Base-by-base conservation (phyloP, 2,329 filamentous ascomycete species). In the Cadophora malorum region DNA sequence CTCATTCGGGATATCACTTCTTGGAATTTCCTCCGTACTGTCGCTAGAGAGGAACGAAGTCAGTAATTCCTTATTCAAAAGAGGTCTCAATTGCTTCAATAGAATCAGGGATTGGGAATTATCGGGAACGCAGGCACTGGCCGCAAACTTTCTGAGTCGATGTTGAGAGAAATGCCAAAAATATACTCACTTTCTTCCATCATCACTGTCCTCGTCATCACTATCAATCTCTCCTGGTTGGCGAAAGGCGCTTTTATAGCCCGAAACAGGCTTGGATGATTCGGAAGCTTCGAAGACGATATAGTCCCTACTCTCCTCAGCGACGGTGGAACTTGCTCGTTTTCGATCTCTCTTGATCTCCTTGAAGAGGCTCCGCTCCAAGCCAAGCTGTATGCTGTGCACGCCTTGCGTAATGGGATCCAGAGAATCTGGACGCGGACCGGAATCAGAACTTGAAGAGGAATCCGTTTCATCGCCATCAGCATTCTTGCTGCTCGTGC, bases 21-120 rank as follows among this genome's bases (percentile, higher is more conserved):
- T 55, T 16, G 35, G 33, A 9, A 66, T 62, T 25, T 62, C 64
- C 31, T 58, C 63, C 2, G 61, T 64, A 9, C 61, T 64, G 14
- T 38, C 61, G 31, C 45, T 49, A 21, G 9, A 21, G 9, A 49
- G n/a, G n/a, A 49, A 21, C n/a, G n/a, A 21, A 6, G 45, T 49
- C 45, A 49, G 45, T 21, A 49, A 4, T 49, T 45, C 1, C 45
- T n/a, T 49, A 8, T 21, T 19, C n/a, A 49, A 16, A 19, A 6
- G 1, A 21, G 14, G 16, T 45, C 12, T 45, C 41, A 45, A 45
- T 4, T 38, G 35, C 35, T 38, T 5, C 12, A 6, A 45, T 45
- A 45, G 3, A 45, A 16, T 19, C 41, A 19, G 41, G 7, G 19
- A 5, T 16, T 5, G 14, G 41, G 2, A 3, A 14, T 49, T 21